phyloP scores from a whole-genome alignment of 164 flowering plant genomes.

The Umbellularia californica region DNA sequence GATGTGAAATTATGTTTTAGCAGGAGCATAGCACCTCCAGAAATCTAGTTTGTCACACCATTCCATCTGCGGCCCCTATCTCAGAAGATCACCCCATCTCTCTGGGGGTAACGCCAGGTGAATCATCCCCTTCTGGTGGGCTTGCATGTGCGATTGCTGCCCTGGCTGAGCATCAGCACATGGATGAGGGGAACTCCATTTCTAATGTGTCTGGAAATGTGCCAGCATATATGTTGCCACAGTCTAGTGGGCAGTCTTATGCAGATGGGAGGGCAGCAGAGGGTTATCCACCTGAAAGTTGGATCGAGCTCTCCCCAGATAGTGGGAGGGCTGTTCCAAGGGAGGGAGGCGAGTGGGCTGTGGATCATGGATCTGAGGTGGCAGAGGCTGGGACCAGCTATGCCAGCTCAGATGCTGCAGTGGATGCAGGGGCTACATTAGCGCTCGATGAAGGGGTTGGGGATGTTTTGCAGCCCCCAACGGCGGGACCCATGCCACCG shows the following conservation, averaged over 20 bases:
- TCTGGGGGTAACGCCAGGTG: conserved; percentile 24
- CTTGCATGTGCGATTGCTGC: conserved; percentile 94
- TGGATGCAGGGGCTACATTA: conserved; percentile 27
- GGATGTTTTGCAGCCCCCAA: conserved; percentile 28
- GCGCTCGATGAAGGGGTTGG: conserved; percentile 28
- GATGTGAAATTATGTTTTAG: background rate
- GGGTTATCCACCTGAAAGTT: conserved; percentile 28
- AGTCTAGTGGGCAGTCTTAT: conserved; percentile 23
- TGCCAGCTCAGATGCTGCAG: conserved; percentile 44
- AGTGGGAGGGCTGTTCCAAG: conserved; percentile 28
- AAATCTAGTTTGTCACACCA: conserved; percentile 25
- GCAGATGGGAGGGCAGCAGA: conserved; percentile 23
- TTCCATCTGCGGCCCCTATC: conserved; percentile 15
- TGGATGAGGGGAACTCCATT: conserved; percentile 33
- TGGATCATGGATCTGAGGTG: conserved; percentile 46
- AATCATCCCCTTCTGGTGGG: conserved; percentile 82
- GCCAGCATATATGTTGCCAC: conserved; percentile 28
- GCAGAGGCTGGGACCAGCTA: conserved; percentile 81
- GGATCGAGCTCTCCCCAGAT: conserved; percentile 27
- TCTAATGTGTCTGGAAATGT: conserved; percentile 17
- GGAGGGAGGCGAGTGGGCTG: conserved; percentile 44
- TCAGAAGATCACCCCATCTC: conserved; percentile 26
- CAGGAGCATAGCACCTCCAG: conserved; percentile 53
- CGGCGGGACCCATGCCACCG: conserved; percentile 47
- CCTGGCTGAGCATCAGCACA: conserved; percentile 79